Evolutionary conservation across 768 basidiomycete species (phyloP).

Genomic region (Gymnopilus dilepis): DNA sequence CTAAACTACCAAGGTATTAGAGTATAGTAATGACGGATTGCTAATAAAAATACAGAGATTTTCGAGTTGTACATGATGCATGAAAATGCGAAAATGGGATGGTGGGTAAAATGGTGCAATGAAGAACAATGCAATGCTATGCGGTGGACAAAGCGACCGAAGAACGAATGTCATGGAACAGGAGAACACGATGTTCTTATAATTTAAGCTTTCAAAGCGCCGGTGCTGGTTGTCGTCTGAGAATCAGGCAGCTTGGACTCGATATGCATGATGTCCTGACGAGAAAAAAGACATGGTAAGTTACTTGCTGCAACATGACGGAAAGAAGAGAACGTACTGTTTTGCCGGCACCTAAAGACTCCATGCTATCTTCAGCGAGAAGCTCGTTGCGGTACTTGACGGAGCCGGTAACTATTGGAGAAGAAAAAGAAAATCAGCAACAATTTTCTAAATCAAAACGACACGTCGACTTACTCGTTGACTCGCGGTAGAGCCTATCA

Average conservation of each 20-base stretch:
- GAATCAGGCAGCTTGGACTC: slow-evolving; percentile 2
- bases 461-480: slow-evolving; percentile 30
- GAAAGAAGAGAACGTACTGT: neutral
- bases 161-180: neutral
- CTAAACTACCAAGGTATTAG: neutral
- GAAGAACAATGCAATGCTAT: neutral
- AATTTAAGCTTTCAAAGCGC: neutral
- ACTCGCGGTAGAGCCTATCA: slow-evolving; percentile 74
- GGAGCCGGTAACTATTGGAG: neutral
- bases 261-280: slow-evolving; percentile 5
- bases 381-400: slow-evolving; percentile 12
- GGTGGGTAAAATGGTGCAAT: neutral
- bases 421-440: neutral
- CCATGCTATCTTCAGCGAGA: slow-evolving; percentile 9
- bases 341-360: neutral
- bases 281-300: neutral
- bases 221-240: neutral
- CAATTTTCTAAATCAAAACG: too few relatives aligned
- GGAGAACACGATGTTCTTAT: neutral
- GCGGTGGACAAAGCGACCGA: too few relatives aligned
- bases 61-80: neutral
- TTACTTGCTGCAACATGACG: neutral
- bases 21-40: neutral
- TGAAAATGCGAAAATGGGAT: neutral
- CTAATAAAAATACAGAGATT: neutral